Conservation (phyloP, 1,139 yeast species). For the Zhuliangozyma parablackwelliae region DNA sequence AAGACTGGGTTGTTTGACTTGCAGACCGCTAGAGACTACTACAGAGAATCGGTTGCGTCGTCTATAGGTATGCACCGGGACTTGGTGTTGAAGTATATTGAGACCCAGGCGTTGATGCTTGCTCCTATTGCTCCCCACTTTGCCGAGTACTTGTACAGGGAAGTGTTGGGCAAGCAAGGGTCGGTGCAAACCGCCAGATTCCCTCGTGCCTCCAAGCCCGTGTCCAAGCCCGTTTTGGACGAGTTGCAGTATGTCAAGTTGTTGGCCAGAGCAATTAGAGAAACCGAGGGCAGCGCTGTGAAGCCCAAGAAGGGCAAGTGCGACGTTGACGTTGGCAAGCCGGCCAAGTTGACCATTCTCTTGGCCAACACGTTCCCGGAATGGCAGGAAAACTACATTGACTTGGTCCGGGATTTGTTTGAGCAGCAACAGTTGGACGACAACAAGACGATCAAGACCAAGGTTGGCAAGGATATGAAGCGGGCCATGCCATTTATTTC, state of each 20-base stretch:
- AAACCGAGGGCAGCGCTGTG: constrained; percentile 80
- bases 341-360: constrained; percentile 68
- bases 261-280: constrained; percentile 81
- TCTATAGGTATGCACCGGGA: constrained; percentile 76
- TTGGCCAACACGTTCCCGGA: constrained; percentile 86
- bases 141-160: constrained; percentile 85
- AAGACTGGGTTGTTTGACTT: constrained; percentile 89
- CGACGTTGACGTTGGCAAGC: constrained; percentile 66
- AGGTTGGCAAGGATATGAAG: constrained; percentile 78
- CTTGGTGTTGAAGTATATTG: constrained; percentile 75
- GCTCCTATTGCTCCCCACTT: constrained; percentile 97
- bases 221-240: constrained; percentile 57
- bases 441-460: constrained; percentile 54
- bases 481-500: constrained; percentile 97
- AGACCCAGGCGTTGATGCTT: constrained; percentile 75
- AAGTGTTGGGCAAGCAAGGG: constrained; percentile 56
- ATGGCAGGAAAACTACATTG: constrained; percentile 91
- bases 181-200: constrained; percentile 72
- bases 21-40: constrained; percentile 93
- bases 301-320: constrained; percentile 88
- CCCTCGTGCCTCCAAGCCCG: constrained; percentile 69
- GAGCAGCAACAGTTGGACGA: constrained; percentile 60
- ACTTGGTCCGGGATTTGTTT: constrained; percentile 74
- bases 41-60: constrained; percentile 71
- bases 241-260: constrained; percentile 75